Conservation (phyloP, 129 eudicot genomes). For the Flaveria brownii region DNA sequence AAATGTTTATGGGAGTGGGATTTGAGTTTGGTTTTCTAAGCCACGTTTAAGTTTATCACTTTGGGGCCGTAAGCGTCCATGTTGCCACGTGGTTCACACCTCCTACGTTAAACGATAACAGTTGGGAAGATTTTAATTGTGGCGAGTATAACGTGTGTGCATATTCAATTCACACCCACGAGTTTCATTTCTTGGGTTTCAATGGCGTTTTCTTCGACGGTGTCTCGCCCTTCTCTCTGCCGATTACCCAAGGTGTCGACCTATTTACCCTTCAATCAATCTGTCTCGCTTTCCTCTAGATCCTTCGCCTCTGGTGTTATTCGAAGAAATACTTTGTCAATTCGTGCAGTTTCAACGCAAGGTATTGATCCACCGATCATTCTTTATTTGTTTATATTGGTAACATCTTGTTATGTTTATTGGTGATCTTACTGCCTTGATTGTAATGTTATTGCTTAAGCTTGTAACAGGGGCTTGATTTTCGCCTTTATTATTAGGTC, state of each 20-base stretch:
- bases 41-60: too few species aligned
- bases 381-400: not conserved
- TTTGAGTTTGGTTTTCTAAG: too few species aligned
- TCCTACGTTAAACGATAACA: too few species aligned
- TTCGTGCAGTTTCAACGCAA: slow-evolving; percentile 58
- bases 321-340: slow-evolving; percentile 32
- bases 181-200: slow-evolving; percentile 1
- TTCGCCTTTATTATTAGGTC: slow-evolving; percentile 17
- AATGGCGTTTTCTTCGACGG: slow-evolving; percentile 54
- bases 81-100: too few species aligned
- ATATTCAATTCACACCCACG: slow-evolving; percentile 4
- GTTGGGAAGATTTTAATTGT: not conserved
- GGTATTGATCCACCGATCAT: slow-evolving; percentile 16
- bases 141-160: not conserved
- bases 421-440: slow-evolving; percentile 1
- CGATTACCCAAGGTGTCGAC: slow-evolving; percentile 25
- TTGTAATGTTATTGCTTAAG: slow-evolving; percentile 6
- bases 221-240: slow-evolving; percentile 26
- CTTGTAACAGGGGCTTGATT: not conserved
- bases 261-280: slow-evolving; percentile 10
- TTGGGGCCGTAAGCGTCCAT: too few species aligned
- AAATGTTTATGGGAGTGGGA: too few species aligned
- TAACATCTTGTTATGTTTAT: not conserved
- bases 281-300: slow-evolving; percentile 52
- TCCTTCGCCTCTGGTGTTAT: slow-evolving; percentile 33